A percentile compares a stretch with the other conserved stretches of the same genome.
Evolutionary conservation across 2,329 filamentous ascomycete species (phyloP).

Genomic region (Monilinia fructigena): DNA sequence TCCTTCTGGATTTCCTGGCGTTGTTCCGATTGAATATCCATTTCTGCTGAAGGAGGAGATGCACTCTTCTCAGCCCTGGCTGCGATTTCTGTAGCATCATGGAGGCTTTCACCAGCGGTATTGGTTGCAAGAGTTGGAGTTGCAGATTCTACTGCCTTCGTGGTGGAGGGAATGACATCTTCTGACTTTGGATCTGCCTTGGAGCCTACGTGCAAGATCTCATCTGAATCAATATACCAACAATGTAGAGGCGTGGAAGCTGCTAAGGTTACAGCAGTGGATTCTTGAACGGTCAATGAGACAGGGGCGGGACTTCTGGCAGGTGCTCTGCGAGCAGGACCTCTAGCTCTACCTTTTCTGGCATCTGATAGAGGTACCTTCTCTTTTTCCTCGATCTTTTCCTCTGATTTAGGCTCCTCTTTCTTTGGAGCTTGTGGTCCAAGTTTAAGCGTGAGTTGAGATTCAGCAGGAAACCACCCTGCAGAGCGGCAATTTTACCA

Average conservation of each 20-base stretch:
- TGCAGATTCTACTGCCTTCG: constrained; percentile 30
- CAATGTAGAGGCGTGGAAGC: constrained; percentile 42
- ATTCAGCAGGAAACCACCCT: constrained; percentile 93
- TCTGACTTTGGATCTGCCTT: constrained; percentile 9
- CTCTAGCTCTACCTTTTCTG: constrained; percentile 84
- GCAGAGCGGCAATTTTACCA: constrained; percentile 85
- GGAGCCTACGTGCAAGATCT: constrained; percentile 40
- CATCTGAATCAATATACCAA: constrained; percentile 47
- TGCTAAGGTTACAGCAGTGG: constrained; percentile 23
- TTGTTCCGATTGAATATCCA: constrained; percentile 27
- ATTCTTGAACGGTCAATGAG: constrained; percentile 24
- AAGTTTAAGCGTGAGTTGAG: constrained; percentile 81
- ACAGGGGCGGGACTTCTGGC: constrained; percentile 44
- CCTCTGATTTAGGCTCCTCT: constrained; percentile 60
- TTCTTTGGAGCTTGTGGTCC: constrained; percentile 81
- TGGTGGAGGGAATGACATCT: constrained; percentile 1
- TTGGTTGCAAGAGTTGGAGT: constrained; percentile 35
- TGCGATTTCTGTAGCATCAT: constrained; percentile 30
- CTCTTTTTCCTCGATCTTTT: constrained; percentile 59
- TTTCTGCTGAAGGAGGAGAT: constrained; percentile 23
- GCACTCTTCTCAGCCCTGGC: constrained; percentile 24
- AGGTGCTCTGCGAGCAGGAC: constrained; percentile 74
- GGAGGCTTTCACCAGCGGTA: constrained; percentile 30
- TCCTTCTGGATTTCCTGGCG: constrained; percentile 28
- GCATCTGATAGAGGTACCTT: constrained; percentile 84